These are phyloP conservation scores for Oryza meyeriana DNA, from an alignment of 176 grass and related monocot genomes.

Conservation along the genomic window DNA sequence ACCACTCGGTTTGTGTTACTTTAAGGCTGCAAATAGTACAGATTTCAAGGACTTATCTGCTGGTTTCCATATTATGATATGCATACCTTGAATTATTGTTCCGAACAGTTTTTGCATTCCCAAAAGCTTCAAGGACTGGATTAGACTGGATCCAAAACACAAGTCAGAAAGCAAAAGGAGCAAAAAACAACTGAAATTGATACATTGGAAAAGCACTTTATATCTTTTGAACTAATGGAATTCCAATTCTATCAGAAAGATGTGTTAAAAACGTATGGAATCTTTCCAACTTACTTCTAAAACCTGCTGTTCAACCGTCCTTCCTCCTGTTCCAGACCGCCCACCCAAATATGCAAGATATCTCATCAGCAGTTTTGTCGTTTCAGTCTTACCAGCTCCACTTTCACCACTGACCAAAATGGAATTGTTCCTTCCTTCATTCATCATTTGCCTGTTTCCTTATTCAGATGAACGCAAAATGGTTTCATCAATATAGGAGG, in stretches of 20 bases:
- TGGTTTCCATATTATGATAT: slow-evolving; percentile 13
- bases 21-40: slow-evolving; percentile 9
- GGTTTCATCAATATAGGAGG: slow-evolving; percentile 40
- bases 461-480: slow-evolving; percentile 60
- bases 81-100: slow-evolving; percentile 96
- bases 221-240: slow-evolving; percentile 4
- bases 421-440: slow-evolving; percentile 94
- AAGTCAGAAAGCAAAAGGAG: slow-evolving; percentile 15
- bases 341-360: slow-evolving; percentile 96
- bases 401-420: slow-evolving; percentile 99
- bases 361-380: slow-evolving; percentile 91
- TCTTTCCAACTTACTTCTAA: slow-evolving; percentile 68
- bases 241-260: slow-evolving; percentile 18
- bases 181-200: slow-evolving; percentile 19
- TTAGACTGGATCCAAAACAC: slow-evolving; percentile 66
- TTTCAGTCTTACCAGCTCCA: slow-evolving; percentile 98
- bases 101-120: slow-evolving; percentile 97
- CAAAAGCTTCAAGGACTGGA: slow-evolving; percentile 99
- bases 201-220: neutral
- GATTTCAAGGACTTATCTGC: slow-evolving; percentile 24
- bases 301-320: slow-evolving; percentile 97
- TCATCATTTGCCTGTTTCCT: slow-evolving; percentile 96
- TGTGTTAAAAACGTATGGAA: neutral
- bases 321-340: slow-evolving; percentile 67
- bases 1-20: slow-evolving; percentile 19